These are phyloP conservation scores for Micractinium conductrix DNA, from an alignment of 139 green algal genomes.

Conservation along the genomic window DNA sequence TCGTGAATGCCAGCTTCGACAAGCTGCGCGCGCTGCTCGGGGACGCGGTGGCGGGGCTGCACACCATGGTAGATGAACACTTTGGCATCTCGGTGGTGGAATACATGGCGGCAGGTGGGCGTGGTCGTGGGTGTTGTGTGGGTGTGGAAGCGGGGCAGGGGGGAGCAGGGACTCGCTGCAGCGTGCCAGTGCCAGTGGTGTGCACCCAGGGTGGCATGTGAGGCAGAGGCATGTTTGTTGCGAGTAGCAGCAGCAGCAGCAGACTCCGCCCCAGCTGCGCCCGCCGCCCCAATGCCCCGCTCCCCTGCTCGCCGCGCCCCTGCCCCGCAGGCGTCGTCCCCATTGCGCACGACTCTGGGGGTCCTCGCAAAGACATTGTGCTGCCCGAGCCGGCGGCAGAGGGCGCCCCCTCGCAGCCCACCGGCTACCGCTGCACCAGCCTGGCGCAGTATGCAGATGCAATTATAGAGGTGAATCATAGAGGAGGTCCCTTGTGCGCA, in stretches of 20 bases:
- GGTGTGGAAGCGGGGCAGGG: too few relatives aligned
- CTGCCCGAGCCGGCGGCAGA: slow-evolving; percentile 31
- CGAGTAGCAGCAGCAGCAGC: not conserved
- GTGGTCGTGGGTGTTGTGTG: not conserved
- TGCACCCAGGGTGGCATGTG: too few relatives aligned
- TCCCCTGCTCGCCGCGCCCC: not conserved
- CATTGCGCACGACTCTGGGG: slow-evolving; percentile 89
- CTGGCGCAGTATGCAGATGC: slow-evolving; percentile 77
- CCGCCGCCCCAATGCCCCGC: not conserved
- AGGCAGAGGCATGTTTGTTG: not conserved
- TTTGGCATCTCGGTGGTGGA: slow-evolving; percentile 99
- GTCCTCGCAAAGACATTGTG: slow-evolving; percentile 78
- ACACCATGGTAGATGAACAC: slow-evolving; percentile 98
- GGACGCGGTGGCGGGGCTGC: slow-evolving; percentile 87
- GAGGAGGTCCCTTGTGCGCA: too few relatives aligned
- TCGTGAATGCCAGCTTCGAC: slow-evolving; percentile 74
- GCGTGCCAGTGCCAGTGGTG: too few relatives aligned
- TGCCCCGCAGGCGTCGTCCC: slow-evolving; percentile 73
- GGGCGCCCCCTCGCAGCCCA: slow-evolving; percentile 33
- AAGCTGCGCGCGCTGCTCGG: slow-evolving; percentile 81
- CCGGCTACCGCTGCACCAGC: slow-evolving; percentile 74
- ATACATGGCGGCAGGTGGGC: slow-evolving; percentile 92
- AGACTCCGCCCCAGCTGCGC: too few relatives aligned
- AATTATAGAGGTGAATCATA: slow-evolving; percentile 61
- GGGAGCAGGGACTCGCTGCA: not conserved